Base-by-base conservation (phyloP, 1,284 basidiomycete species). In the Amylostereum chailletii region DNA sequence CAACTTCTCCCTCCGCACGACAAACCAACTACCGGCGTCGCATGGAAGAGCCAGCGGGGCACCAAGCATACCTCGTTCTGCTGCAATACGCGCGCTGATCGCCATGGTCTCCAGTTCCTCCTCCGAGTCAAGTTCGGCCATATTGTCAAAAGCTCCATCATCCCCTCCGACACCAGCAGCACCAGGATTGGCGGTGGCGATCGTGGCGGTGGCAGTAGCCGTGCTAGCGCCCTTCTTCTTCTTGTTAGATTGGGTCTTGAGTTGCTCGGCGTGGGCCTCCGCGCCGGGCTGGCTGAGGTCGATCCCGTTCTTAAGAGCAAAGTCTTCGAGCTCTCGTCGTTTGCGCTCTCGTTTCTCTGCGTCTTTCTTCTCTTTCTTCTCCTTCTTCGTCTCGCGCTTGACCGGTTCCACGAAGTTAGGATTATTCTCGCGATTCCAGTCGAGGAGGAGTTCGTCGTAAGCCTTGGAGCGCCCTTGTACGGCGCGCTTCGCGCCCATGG, bases 401-500 rank as follows among this genome's bases (percentile, higher is more conserved):
- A 89, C 85, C 0, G 91, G 90, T 60, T 94, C 92, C n/a, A 94
- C 87, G 64, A 88, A 95, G 57, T 94, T 92, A 1, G 94, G 93
- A 58, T 96, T 94, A 62, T 94, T 82, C 36, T 81, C 83, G 40
- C 91, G 85, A 59, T 96, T 90, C 91, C 93, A 98, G 51, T 97
- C 94, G 40, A 90, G 74, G 10, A 94, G 76, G 7, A 99, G 78
- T 49, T 86, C 85, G 61, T 98, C 94, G 65, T 94, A 99, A 1
- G 72, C 68, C 45, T 86, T 80, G 0, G 90, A 90, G 6, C 96
- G 88, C 32, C 93, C 93, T 56, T 81, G 77, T 0, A 99, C 94
- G 5, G 90, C 79, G 26, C 96, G 87, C 66, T 99, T 99, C 30
- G 93, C 90, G 33, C 93, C 93, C 88, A 99, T 96, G 1, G 91